A percentile compares a stretch with the other conserved stretches of the same genome.
phyloP scores from a whole-genome alignment of 1,284 basidiomycete species.

The Pholiota adiposa region DNA sequence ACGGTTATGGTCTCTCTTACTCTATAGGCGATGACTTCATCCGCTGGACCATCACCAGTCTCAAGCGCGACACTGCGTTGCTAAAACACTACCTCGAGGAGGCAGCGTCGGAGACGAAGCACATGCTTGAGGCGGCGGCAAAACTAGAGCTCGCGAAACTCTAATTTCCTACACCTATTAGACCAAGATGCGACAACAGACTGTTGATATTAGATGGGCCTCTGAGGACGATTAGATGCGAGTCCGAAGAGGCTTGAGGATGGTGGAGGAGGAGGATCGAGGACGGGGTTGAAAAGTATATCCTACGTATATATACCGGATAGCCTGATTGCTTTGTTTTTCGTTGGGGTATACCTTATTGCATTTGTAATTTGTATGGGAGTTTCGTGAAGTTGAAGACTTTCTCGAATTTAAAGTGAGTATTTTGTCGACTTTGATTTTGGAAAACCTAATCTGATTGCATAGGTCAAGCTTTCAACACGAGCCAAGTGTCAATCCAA shows the following conservation, averaged over 20 bases:
- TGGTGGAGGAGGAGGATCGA: not conserved
- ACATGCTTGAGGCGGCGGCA: conserved; percentile 74
- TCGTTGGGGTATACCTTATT: too few species aligned
- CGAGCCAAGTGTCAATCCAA: too few species aligned
- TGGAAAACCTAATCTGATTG: too few species aligned
- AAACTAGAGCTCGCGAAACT: conserved; percentile 36
- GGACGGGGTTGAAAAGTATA: not conserved
- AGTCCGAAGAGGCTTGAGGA: too few species aligned
- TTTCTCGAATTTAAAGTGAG: too few species aligned
- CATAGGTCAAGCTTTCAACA: too few species aligned
- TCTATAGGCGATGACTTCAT: conserved; percentile 88
- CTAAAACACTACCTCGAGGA: conserved; percentile 77
- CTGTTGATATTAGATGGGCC: not conserved
- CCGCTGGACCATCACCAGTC: conserved; percentile 91
- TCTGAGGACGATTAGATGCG: not conserved
- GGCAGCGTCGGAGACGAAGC: conserved; percentile 77
- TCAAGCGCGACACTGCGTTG: conserved; percentile 67
- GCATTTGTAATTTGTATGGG: too few species aligned
- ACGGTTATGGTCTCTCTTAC: conserved; percentile 95
- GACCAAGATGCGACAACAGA: not conserved
- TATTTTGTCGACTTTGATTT: too few species aligned
- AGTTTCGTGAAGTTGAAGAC: too few species aligned
- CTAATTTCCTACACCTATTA: too few species aligned
- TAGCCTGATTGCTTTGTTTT: not conserved
- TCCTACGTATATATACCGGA: not conserved